A percentile compares a stretch with the other conserved stretches of the same genome.
Conservation (phyloP, 2,329 filamentous ascomycete genomes). For the Arthrobotrys iridis region DNA sequence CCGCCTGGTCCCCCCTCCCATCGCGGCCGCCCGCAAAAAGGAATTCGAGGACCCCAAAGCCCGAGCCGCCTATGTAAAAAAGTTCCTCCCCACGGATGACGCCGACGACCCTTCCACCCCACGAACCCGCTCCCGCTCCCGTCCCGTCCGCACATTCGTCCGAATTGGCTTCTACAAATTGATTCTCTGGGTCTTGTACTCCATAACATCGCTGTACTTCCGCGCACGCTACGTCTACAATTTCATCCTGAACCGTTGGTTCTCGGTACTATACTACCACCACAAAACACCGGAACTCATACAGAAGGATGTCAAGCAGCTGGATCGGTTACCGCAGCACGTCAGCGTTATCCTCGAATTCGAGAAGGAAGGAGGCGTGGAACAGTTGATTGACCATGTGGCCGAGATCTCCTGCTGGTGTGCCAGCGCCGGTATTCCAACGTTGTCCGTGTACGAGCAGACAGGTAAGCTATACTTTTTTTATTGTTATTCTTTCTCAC, state of each 20-base stretch:
- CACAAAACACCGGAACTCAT: slow-evolving; percentile 95
- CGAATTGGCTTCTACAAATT: slow-evolving; percentile 72
- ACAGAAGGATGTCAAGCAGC: slow-evolving; percentile 79
- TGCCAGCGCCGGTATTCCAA: slow-evolving; percentile 84
- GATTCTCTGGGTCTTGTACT: slow-evolving; percentile 76
- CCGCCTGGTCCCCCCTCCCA: slow-evolving; percentile 16
- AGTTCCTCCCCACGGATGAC: slow-evolving; percentile 26
- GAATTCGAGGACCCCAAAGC: slow-evolving; percentile 50
- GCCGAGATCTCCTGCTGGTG: slow-evolving; percentile 95
- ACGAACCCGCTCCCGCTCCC: slow-evolving; percentile 32
- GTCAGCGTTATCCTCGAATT: slow-evolving; percentile 84
- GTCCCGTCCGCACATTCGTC: slow-evolving; percentile 71
- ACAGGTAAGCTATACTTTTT: slow-evolving; percentile 70
- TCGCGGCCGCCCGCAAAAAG: slow-evolving; percentile 33
- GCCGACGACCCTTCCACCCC: slow-evolving; percentile 17
- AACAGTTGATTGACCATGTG: slow-evolving; percentile 86
- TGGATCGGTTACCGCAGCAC: slow-evolving; percentile 82
- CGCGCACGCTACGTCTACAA: slow-evolving; percentile 82
- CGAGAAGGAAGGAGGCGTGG: slow-evolving; percentile 77
- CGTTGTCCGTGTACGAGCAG: slow-evolving; percentile 89
- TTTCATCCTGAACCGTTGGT: slow-evolving; percentile 77
- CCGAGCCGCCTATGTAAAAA: slow-evolving; percentile 44
- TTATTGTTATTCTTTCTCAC: slow-evolving; percentile 42
- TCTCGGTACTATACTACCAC: slow-evolving; percentile 90
- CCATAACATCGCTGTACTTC: slow-evolving; percentile 87